A percentile compares a stretch with the other conserved stretches of the same genome.
Conservation (phyloP, 257 asterid genomes). For the Cinchona pubescens region DNA sequence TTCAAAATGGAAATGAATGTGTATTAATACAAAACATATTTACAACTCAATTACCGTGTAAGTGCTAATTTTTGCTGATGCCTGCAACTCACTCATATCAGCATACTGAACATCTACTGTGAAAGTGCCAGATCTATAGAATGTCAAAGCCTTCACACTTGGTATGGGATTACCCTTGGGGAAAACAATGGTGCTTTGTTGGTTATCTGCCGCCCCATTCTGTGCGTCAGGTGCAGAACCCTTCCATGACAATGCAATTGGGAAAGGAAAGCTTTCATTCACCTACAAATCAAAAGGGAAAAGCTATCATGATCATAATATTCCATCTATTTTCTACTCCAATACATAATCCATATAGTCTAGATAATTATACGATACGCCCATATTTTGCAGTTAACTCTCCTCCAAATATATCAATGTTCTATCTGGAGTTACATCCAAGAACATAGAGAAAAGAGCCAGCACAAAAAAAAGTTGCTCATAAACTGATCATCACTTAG, state of each 20-base stretch:
- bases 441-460: not conserved
- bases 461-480: not conserved
- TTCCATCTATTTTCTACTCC: too few species aligned
- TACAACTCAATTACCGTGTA: constrained; percentile 53
- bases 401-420: not conserved
- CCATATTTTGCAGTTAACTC: not conserved
- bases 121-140: constrained; percentile 71
- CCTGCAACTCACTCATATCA: constrained; percentile 70
- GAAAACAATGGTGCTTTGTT: constrained; percentile 73
- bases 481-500: not conserved
- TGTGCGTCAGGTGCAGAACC: constrained; percentile 59
- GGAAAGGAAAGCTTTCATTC: constrained; percentile 67
- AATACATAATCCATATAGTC: not conserved
- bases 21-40: not conserved
- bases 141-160: constrained; percentile 86
- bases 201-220: constrained; percentile 55
- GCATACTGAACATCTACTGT: constrained; percentile 67
- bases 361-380: not conserved
- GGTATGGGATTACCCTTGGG: constrained; percentile 90
- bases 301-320: not conserved
- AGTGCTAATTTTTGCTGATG: constrained; percentile 72
- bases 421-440: not conserved
- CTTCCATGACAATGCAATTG: constrained; percentile 82
- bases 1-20: not conserved
- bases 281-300: constrained; percentile 41